Evolutionary conservation across 83 land plant species (phyloP).

Genomic region (Diphasiastrum complanatum): DNA sequence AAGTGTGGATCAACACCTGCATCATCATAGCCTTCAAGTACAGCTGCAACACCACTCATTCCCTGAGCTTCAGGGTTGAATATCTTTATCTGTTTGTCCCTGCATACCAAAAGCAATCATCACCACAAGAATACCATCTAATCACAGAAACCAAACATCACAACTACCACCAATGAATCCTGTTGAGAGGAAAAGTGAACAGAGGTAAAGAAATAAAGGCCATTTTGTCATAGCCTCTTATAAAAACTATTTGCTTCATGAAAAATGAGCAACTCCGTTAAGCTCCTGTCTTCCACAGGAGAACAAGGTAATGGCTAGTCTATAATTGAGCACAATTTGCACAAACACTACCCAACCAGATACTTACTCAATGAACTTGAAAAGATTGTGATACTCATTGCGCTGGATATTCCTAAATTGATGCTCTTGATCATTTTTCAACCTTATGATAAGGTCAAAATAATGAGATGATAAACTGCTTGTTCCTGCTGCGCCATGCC

Average conservation of each 20-base stretch:
- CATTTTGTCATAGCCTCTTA: no score
- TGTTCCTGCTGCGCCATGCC: slow-evolving; percentile 75
- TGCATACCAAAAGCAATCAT: no score
- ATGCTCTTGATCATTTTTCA: slow-evolving; percentile 78
- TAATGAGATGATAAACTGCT: slow-evolving; percentile 67
- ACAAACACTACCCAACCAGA: background rate
- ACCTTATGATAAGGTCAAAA: slow-evolving; percentile 67
- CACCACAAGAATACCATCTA: no score
- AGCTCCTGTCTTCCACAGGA: background rate
- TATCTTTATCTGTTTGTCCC: slow-evolving; percentile 70
- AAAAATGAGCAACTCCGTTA: slow-evolving; percentile 1
- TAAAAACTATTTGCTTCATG: no score
- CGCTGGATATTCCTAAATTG: slow-evolving; percentile 75
- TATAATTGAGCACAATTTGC: slow-evolving; percentile 1
- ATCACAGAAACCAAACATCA: no score
- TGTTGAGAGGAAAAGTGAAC: no score
- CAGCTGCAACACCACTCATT: slow-evolving; percentile 52
- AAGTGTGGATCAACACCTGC: slow-evolving; percentile 81
- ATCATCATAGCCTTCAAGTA: slow-evolving; percentile 51
- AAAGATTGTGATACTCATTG: slow-evolving; percentile 76
- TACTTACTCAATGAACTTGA: slow-evolving; percentile 57
- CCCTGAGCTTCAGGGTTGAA: slow-evolving; percentile 49
- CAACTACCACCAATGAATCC: no score
- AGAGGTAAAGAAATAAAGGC: no score
- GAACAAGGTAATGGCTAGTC: background rate